Evolutionary conservation across 495 filamentous ascomycete genomes (phyloP), one percentile per base, ranked within the genome.

Genomic region (Talaromyces adpressus): DNA sequence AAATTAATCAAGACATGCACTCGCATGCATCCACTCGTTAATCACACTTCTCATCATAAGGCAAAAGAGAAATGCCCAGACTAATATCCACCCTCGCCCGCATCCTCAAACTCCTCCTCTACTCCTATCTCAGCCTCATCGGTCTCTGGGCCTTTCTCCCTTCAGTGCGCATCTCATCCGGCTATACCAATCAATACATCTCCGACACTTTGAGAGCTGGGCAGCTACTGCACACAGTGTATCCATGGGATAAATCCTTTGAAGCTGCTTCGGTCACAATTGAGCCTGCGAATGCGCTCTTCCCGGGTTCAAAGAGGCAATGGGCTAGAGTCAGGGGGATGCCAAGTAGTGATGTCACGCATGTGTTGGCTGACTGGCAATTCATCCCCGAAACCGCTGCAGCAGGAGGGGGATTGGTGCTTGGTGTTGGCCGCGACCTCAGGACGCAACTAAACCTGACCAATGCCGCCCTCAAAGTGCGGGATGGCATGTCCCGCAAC

Each of bases 121-220:
- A 34, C 8, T 62, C 45, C 22, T 62, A 41, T 45, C 39, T 62
- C 41, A 30, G 20, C n/a, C 60, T 62, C 22, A 49, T 62, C 45
- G 60, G 60, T 32, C 60, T 62, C 22, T 62, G 60, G 60, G 16
- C 27, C 23, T 62, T 62, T 22, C 60, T 62, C 4, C 60, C 60
- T 29, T 62, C 60, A 12, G 14, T 29, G 7, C 12, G 6, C 8
- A 20, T 22, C 20, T 25, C 18, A 45, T n/a, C 14, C 39, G 22
- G 5, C 1, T 11, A 58, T 9, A 18, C 12, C 6, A 36, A 62
- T 62, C 12, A 53, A n/a, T 34, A 51, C 27, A 53, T 62, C 6
- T 23, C 51, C 11, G 18, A 29, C 4, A 53, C n/a, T 9, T n/a
- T 62, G 1, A 32, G 9, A 3, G n/a, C 60, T 18, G 45, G 60